Evolutionary conservation across 352 stramenopile species (phyloP), one percentile per base, ranked within the genome.

Genomic region (Sclerospora graminicola): DNA sequence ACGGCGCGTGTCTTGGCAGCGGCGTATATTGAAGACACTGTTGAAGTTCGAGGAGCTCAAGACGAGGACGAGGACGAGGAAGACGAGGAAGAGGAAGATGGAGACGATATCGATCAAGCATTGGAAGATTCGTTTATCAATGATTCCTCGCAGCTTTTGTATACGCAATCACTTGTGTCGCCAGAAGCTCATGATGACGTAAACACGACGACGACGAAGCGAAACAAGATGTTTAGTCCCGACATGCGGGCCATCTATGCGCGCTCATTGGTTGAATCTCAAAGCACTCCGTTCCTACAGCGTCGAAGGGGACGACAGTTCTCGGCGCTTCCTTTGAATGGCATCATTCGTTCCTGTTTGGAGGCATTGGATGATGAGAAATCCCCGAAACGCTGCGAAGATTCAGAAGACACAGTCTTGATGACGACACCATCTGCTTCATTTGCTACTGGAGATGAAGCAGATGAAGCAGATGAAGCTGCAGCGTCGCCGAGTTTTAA

Each of bases 201-300:
- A 30, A 46, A 35, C 41, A 54, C 24, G n/a, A 39, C 30, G 16
- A 46, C 42, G 20, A 65, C 48, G 42, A 56, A 60, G 52, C 49
- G 62, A 49, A 34, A 48, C 40, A 61, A 59, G 32, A 45, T 71
- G 54, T 30, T 51, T 34, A 33, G 67, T 65, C 36, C 53, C 1
- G 57, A 84, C 19, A 89, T 89, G 77, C 75, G 75, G 4, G 75
- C 78, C 18, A 86, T 90, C 35, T 90, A 90, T 46, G 73, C 75
- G 8, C 59, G 59, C 0, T 81, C 78, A 2, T 35, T 90, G 15
- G 57, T 79, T n/a, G 72, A 86, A 16, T 86, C 78, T 10, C 75
- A 67, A 24, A 54, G 18, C 31, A 60, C 58, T 23, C 54, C 54
- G n/a, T 27, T 63, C 32, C 6, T 67, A 8, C 41, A 61, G 4